Base-by-base conservation (phyloP, 768 basidiomycete genomes). In the Nidula microcarpa region DNA sequence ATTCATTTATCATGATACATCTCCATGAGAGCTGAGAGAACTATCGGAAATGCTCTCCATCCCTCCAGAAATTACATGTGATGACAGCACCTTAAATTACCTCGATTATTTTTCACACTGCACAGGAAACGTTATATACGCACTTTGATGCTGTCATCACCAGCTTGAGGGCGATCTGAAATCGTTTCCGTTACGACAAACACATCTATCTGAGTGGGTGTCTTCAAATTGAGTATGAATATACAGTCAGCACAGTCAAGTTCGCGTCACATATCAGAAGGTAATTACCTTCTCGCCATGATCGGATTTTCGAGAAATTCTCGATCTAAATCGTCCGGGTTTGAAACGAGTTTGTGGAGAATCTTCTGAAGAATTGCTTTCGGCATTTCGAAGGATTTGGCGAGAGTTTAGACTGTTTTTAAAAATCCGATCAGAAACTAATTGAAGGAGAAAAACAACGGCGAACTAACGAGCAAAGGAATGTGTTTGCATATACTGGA, bases 401-500 rank as follows among this genome's bases (percentile, higher is more conserved):
- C 68, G 65, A 47, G 68, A 66, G 45, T 70, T 70, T 4, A 70
- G 55, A 5, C 68, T 70, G 34, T 37, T 13, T 23, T 30, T 30
- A 30, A 30, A 30, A 30, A 30, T 30, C 23, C 23, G 4, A 30
- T 30, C 23, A 30, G 23, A 30, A 30, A 30, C 4, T 30, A 30
- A 4, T 30, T 30, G 23, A 30, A 30, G 23, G 23, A 30, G 23
- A 30, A 30, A 30, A 30, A 30, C 23, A 30, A 30, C 23, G 23
- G 23, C 23, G 4, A 9, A 55, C 67, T 43, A 52, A 71, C 69
- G 65, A 63, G 53, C 60, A 67, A 58, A 69, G 62, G 60, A 69
- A 68, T 9, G 68, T 69, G 46, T 65, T 68, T 44, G 68, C 63
- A 53, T 71, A 69, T 33, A 69, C 68, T 69, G 35, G 18, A 2